Evolutionary conservation across 495 filamentous ascomycete genomes (phyloP), one percentile per base, ranked within the genome.

Genomic region (Aspergillus bridgeri): DNA sequence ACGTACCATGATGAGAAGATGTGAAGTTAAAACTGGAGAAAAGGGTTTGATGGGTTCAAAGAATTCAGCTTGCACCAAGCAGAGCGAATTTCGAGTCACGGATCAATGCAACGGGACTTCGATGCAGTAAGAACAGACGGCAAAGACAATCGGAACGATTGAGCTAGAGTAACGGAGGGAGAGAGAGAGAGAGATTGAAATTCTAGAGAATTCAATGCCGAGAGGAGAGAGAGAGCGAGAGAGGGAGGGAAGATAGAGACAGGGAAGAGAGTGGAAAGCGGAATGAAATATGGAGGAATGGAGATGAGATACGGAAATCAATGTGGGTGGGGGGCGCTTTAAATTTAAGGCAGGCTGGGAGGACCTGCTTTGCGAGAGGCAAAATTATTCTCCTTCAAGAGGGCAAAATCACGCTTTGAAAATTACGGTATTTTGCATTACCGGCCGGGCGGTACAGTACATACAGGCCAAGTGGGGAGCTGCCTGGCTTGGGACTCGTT

Each of bases 1-100:
- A 65, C 74, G 49, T 70, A 77, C 74, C 73, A 77, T 77, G 66
- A 73, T 75, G 75, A 72, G 69, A 60, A 60, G 61, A 65, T 75
- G 65, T 75, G 71, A 69, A 50, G 71, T 65, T 72, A 29, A 51
- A 60, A 61, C 66, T 69, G 62, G 60, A 56, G 72, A 66, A 65
- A 24, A 65, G 52, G 48, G 65, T 27, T 63, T 57, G 55, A 67
- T 49, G 38, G 53, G 21, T 42, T 56, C 44, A 13, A 45, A 42
- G 22, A 27, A 43, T 47, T 45, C 52, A 47, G 52, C 25, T 19
- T 42, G 24, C 24, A 24, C 24, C 48, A 52, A 17, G 50, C 38
- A 45, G 42, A 13, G 45, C 42, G 42, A 54, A 24, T 50, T 21
- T n/a, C 24, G 21, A 21, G 43, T 5, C 9, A 13, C 44, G 5